These are phyloP conservation scores for Penicillium waksmanii DNA, from an alignment of 495 filamentous ascomycete species.

Conservation along the genomic window DNA sequence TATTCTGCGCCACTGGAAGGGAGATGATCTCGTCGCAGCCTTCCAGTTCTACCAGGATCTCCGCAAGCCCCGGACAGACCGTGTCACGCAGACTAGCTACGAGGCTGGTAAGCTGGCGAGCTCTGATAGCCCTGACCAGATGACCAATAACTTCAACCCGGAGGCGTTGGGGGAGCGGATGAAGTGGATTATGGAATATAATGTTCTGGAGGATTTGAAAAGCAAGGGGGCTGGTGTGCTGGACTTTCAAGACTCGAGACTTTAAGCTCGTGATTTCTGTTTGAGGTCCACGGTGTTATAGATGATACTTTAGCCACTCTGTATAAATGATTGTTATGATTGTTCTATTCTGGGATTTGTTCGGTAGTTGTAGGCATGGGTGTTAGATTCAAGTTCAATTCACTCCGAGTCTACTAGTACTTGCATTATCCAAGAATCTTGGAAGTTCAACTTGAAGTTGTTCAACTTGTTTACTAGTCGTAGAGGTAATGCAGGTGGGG, in stretches of 20 bases:
- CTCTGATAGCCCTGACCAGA: slow-evolving; percentile 27
- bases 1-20: slow-evolving; percentile 34
- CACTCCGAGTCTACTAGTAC: too few relatives aligned
- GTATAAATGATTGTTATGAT: slow-evolving; percentile 11
- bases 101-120: slow-evolving; percentile 38
- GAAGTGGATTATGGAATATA: slow-evolving; percentile 42
- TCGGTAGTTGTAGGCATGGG: too few relatives aligned
- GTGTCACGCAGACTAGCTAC: slow-evolving; percentile 34
- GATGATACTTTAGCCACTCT: slow-evolving; percentile 10
- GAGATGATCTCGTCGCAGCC: slow-evolving; percentile 24
- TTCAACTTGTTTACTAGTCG: too few relatives aligned
- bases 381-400: too few relatives aligned
- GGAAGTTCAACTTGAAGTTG: too few relatives aligned
- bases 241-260: slow-evolving; percentile 24
- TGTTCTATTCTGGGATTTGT: too few relatives aligned
- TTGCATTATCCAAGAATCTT: too few relatives aligned
- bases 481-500: background rate
- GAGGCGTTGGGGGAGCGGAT: slow-evolving; percentile 30
- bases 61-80: slow-evolving; percentile 36
- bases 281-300: background rate
- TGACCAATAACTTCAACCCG: slow-evolving; percentile 30
- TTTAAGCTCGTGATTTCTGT: slow-evolving; percentile 10
- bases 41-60: slow-evolving; percentile 36
- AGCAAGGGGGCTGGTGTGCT: slow-evolving; percentile 25
- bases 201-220: slow-evolving; percentile 35